phyloP scores from a whole-genome alignment of 345 rosid genomes.

The Psidium guajava region DNA sequence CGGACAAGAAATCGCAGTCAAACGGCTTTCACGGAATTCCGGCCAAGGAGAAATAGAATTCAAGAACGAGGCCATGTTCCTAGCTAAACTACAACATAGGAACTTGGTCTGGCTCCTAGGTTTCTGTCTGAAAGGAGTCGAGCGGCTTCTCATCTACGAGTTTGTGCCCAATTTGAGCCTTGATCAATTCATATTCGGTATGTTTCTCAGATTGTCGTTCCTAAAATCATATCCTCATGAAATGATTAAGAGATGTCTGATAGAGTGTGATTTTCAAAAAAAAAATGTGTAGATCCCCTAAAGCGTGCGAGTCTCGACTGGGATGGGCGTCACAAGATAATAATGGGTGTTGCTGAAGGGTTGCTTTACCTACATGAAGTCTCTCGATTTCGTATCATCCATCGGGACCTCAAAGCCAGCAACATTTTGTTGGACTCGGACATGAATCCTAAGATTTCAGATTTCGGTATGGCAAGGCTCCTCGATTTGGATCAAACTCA shows the following conservation, averaged over 20 bases:
- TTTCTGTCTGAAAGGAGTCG: constrained; percentile 25
- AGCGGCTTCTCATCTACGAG: constrained; percentile 41
- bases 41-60: constrained; percentile 34
- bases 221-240: not conserved
- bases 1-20: constrained; percentile 21
- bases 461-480: constrained; percentile 38
- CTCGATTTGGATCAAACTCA: constrained; percentile 26
- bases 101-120: constrained; percentile 33
- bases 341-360: constrained; percentile 29
- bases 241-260: not conserved
- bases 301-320: constrained; percentile 10
- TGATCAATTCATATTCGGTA: constrained; percentile 28
- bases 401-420: constrained; percentile 32
- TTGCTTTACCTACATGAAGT: constrained; percentile 40
- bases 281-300: constrained; percentile 5
- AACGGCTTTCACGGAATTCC: constrained; percentile 17
- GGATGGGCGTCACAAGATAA: constrained; percentile 22
- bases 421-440: constrained; percentile 28
- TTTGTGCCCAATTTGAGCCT: constrained; percentile 33
- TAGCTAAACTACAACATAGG: constrained; percentile 36
- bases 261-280: not conserved
- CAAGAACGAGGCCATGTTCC: constrained; percentile 22
- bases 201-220: not conserved
- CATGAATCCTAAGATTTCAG: constrained; percentile 31
- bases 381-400: constrained; percentile 28